Conservation (phyloP, 176 grass and related monocot species). For the Chloris gayana region DNA sequence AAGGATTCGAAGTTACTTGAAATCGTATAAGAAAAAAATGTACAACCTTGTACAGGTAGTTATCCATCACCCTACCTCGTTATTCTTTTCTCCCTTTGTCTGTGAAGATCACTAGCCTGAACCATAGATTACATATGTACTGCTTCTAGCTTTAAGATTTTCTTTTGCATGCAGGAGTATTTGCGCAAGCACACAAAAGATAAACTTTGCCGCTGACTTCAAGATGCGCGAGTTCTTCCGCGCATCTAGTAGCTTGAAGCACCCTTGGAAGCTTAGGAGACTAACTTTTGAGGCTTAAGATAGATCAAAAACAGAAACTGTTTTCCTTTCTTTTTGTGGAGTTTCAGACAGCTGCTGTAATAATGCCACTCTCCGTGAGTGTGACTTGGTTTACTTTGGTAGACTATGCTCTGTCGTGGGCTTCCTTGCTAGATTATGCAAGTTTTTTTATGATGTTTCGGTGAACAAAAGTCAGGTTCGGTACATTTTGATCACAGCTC, state of each 20-base stretch:
- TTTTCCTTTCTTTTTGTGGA: not conserved
- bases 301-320: not conserved
- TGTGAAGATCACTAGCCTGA: not conserved
- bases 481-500: not conserved
- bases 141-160: not conserved
- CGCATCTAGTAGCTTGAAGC: not conserved
- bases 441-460: not conserved
- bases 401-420: not conserved
- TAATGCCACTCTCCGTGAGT: not conserved
- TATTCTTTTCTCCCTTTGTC: not conserved
- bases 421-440: not conserved
- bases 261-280: not conserved
- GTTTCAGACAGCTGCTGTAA: not conserved
- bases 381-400: not conserved
- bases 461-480: not conserved
- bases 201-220: too few species aligned
- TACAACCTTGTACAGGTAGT: not conserved
- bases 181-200: not conserved
- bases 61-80: not conserved
- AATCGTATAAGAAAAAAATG: accelerated
- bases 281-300: not conserved
- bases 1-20: not conserved
- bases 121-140: not conserved
- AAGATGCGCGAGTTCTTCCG: not conserved
- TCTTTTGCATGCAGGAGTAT: conserved; percentile 9